A percentile compares a stretch with the other conserved stretches of the same genome.
Evolutionary conservation across 371 early-diverging fungal genomes (phyloP).

Genomic region (Syncephalastrum racemosum): DNA sequence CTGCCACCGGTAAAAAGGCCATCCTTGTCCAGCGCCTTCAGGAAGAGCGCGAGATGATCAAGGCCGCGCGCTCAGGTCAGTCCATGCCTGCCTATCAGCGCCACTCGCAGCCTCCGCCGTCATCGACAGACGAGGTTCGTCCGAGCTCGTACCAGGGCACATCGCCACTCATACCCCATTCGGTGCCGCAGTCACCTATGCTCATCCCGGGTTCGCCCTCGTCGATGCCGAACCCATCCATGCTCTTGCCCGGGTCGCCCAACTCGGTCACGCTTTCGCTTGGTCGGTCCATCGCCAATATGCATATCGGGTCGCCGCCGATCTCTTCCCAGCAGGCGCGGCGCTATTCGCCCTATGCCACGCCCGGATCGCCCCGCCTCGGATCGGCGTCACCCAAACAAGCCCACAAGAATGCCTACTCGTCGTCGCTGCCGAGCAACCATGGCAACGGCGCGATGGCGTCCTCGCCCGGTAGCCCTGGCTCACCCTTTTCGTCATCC

Average conservation of each 20-base stretch:
- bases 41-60: conserved; percentile 53
- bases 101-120: conserved; percentile 21
- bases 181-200: conserved; percentile 14
- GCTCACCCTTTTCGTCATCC: conserved; percentile 4
- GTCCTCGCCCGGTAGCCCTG: background rate
- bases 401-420: conserved; percentile 12
- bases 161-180: conserved; percentile 7
- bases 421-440: conserved; percentile 17
- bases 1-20: conserved; percentile 59
- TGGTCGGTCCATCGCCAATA: conserved; percentile 31
- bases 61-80: conserved; percentile 21
- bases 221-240: conserved; percentile 20
- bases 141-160: conserved; percentile 23
- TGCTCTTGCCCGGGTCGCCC: conserved; percentile 13
- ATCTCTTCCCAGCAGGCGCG: conserved; percentile 20
- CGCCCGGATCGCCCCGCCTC: conserved; percentile 22
- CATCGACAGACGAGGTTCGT: conserved; percentile 6
- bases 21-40: conserved; percentile 36
- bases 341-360: conserved; percentile 33
- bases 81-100: conserved; percentile 8
- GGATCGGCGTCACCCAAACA: conserved; percentile 23
- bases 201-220: conserved; percentile 14
- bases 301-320: conserved; percentile 32
- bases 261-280: conserved; percentile 16
- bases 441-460: conserved; percentile 9